These are phyloP conservation scores for Rhynchosporium secalis DNA, from an alignment of 2,329 filamentous ascomycete genomes.

Conservation along the genomic window DNA sequence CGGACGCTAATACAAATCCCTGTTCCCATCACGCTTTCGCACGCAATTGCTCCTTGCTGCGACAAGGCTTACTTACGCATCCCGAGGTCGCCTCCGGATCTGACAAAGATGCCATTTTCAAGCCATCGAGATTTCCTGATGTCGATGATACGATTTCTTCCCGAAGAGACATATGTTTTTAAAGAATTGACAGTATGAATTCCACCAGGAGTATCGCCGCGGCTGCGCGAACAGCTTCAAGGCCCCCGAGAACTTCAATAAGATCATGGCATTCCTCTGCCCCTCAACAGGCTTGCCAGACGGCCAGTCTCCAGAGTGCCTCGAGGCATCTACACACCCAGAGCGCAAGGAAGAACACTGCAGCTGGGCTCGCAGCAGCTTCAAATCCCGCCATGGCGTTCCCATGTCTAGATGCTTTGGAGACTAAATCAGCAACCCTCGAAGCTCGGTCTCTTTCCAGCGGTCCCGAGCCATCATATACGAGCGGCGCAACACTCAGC, in stretches of 20 bases:
- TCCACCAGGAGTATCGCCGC: constrained; percentile 29
- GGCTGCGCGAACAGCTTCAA: constrained; percentile 28
- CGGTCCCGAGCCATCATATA: constrained; percentile 93
- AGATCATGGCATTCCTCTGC: constrained; percentile 28
- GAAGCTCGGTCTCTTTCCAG: constrained; percentile 65
- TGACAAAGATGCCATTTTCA: constrained; percentile 20
- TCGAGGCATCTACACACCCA: constrained; percentile 32
- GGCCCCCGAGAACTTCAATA: constrained; percentile 17
- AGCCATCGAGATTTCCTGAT: background rate
- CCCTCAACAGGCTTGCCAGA: constrained; percentile 10
- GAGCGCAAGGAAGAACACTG: constrained; percentile 22
- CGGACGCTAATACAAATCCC: background rate
- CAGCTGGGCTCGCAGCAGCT: constrained; percentile 40
- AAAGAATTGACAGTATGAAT: constrained; percentile 27
- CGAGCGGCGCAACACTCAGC: constrained; percentile 76
- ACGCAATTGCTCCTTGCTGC: constrained; percentile 21
- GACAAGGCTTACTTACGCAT: constrained; percentile 7
- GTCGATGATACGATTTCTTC: background rate
- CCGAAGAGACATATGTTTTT: background rate
- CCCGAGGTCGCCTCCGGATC: background rate
- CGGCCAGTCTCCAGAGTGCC: constrained; percentile 21
- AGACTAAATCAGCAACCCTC: constrained; percentile 74
- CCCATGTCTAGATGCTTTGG: constrained; percentile 83
- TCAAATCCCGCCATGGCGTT: constrained; percentile 88
- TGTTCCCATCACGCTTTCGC: constrained; percentile 19